A percentile compares a stretch with the other conserved stretches of the same genome.
Evolutionary conservation across 2,329 filamentous ascomycete species (phyloP).

Genomic region (Periconia sp.): DNA sequence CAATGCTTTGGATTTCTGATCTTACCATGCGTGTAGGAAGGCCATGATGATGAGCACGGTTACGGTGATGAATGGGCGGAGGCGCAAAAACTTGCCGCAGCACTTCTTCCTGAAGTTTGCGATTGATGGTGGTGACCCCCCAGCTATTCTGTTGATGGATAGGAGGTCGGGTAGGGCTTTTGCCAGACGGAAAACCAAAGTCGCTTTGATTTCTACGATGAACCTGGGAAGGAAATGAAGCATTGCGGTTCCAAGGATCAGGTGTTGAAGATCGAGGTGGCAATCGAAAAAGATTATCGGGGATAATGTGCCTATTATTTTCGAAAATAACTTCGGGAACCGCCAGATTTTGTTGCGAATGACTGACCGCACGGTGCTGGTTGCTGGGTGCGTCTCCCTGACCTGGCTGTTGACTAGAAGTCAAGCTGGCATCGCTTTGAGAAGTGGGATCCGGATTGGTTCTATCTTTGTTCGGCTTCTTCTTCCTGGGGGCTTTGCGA

Average conservation of each 20-base stretch:
- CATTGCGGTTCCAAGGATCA: slow-evolving; percentile 35
- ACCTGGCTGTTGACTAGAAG: slow-evolving; percentile 18
- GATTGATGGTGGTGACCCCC: slow-evolving; percentile 92
- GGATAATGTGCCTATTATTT: slow-evolving; percentile 92
- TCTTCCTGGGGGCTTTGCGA: slow-evolving; percentile 73
- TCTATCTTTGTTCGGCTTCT: slow-evolving; percentile 45
- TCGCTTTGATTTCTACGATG: slow-evolving; percentile 41
- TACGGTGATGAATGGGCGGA: slow-evolving; percentile 77
- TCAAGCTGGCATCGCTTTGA: slow-evolving; percentile 15
- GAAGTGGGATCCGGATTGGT: slow-evolving; percentile 23
- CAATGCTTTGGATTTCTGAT: slow-evolving; percentile 29
- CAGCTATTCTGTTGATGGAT: slow-evolving; percentile 63
- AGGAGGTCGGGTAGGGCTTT: slow-evolving; percentile 39
- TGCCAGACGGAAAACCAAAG: slow-evolving; percentile 22
- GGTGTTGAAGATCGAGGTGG: slow-evolving; percentile 49
- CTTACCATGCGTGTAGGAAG: slow-evolving; percentile 54
- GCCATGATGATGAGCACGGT: slow-evolving; percentile 67
- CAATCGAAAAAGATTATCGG: slow-evolving; percentile 75
- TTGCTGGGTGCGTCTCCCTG: slow-evolving; percentile 17
- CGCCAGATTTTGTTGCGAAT: slow-evolving; percentile 73
- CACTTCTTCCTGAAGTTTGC: slow-evolving; percentile 83
- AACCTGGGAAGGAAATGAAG: slow-evolving; percentile 32
- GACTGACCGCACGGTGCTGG: slow-evolving; percentile 60
- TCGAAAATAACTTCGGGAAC: slow-evolving; percentile 91
- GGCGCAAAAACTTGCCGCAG: slow-evolving; percentile 90